These are phyloP conservation scores for Cymbomonas tetramitiformis DNA, from an alignment of 139 green algal genomes.

Conservation along the genomic window DNA sequence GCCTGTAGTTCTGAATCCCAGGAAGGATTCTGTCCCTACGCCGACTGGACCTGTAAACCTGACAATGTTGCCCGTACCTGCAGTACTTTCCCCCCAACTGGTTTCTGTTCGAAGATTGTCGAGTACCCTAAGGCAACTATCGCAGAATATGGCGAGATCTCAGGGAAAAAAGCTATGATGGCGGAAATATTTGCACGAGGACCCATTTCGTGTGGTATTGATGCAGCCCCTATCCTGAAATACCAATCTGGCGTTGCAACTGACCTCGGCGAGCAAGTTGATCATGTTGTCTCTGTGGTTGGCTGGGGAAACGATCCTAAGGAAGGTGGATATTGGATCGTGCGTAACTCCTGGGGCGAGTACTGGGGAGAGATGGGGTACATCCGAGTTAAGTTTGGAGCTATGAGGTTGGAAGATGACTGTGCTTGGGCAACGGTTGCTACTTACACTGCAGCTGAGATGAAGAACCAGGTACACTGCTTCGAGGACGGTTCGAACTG, in stretches of 20 bases:
- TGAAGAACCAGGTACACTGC: slow-evolving; percentile 1
- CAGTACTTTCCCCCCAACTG: slow-evolving; percentile 40
- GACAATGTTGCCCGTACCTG: slow-evolving; percentile 28
- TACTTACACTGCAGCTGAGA: slow-evolving; percentile 7
- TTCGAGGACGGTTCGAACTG: slow-evolving; percentile 21
- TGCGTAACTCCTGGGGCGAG: slow-evolving; percentile 53
- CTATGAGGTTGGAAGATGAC: slow-evolving; percentile 51
- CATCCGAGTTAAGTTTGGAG: slow-evolving; percentile 52
- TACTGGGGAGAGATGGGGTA: slow-evolving; percentile 63
- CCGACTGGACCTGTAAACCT: slow-evolving; percentile 25
- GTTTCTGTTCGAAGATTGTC: slow-evolving; percentile 30
- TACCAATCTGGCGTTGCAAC: slow-evolving; percentile 35
- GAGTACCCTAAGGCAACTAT: slow-evolving; percentile 39
- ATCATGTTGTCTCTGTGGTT: slow-evolving; percentile 72
- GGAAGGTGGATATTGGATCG: slow-evolving; percentile 46
- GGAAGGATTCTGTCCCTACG: slow-evolving; percentile 5
- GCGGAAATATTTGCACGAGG: slow-evolving; percentile 64
- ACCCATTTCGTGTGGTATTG: slow-evolving; percentile 70
- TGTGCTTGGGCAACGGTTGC: slow-evolving; percentile 44
- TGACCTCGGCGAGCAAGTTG: slow-evolving; percentile 30
- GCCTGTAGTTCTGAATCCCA: slow-evolving; percentile 19
- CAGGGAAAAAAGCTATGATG: slow-evolving; percentile 51
- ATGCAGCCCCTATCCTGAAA: slow-evolving; percentile 46
- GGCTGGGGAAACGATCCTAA: slow-evolving; percentile 63
- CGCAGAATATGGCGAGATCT: slow-evolving; percentile 50